Evolutionary conservation across 2,329 filamentous ascomycete species (phyloP).

Genomic region (Xylaria sp.): DNA sequence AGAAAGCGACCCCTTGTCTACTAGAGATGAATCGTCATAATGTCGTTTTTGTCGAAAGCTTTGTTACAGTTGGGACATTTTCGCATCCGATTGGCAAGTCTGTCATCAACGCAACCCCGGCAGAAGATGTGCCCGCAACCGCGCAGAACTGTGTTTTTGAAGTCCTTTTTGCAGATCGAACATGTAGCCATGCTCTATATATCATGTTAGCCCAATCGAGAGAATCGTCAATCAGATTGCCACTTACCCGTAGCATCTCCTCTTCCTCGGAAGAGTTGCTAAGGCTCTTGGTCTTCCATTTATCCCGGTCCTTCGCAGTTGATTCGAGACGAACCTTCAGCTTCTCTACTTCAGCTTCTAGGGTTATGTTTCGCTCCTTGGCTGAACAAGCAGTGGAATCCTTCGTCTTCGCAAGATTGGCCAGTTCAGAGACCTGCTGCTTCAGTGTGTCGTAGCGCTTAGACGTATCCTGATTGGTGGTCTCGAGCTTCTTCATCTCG

Average conservation of each 20-base stretch:
- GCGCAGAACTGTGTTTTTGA: slow-evolving; percentile 94
- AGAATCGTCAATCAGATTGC: neutral
- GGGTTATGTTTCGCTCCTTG: slow-evolving; percentile 68
- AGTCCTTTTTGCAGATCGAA: slow-evolving; percentile 89
- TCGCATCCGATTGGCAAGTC: slow-evolving; percentile 87
- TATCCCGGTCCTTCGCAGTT: slow-evolving; percentile 83
- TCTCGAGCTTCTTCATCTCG: slow-evolving; percentile 81
- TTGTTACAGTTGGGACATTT: slow-evolving; percentile 96
- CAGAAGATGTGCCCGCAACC: slow-evolving; percentile 97
- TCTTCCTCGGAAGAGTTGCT: slow-evolving; percentile 85
- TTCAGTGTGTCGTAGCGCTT: slow-evolving; percentile 78
- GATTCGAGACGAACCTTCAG: slow-evolving; percentile 81
- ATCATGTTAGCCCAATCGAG: slow-evolving; percentile 49
- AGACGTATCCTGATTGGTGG: slow-evolving; percentile 74
- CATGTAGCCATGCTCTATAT: slow-evolving; percentile 80
- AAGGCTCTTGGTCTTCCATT: slow-evolving; percentile 83
- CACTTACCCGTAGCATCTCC: slow-evolving; percentile 85
- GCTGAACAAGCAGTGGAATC: slow-evolving; percentile 68
- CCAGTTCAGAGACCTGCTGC: slow-evolving; percentile 81
- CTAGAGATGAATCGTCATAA: slow-evolving; percentile 76
- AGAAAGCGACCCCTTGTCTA: slow-evolving; percentile 7
- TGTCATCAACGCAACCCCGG: slow-evolving; percentile 87
- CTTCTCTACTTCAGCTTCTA: slow-evolving; percentile 82
- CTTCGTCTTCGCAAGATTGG: slow-evolving; percentile 77
- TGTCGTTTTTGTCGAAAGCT: slow-evolving; percentile 90